Conservation (phyloP, 2,329 filamentous ascomycete genomes). For the Tolypocladium sp. region DNA sequence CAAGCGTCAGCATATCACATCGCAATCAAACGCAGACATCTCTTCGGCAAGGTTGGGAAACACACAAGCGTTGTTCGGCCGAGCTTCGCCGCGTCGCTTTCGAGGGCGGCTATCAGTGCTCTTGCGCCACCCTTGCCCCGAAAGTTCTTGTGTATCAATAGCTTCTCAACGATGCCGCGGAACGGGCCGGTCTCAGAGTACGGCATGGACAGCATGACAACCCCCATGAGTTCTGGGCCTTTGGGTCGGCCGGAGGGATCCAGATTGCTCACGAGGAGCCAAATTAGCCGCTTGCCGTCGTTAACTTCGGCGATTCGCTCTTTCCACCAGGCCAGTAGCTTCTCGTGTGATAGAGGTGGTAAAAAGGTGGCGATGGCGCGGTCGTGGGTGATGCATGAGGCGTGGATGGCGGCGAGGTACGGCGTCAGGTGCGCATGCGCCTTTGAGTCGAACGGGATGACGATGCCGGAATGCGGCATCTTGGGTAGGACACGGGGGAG, state of each 20-base stretch:
- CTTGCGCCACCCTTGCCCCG: conserved; percentile 42
- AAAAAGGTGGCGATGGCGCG: conserved; percentile 48
- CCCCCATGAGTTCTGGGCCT: conserved; percentile 40
- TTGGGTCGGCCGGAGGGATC: conserved; percentile 23
- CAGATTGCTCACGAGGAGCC: conserved; percentile 36
- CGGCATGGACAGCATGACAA: conserved; percentile 45
- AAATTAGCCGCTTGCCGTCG: conserved; percentile 37
- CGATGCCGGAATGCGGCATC: conserved; percentile 23
- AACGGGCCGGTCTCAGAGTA: conserved; percentile 46
- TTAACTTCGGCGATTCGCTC: conserved; percentile 37
- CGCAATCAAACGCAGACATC: background rate
- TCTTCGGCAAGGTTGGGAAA: conserved; percentile 4
- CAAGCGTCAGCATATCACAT: background rate
- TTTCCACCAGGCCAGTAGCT: conserved; percentile 50
- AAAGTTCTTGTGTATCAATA: conserved; percentile 44
- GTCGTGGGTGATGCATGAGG: conserved; percentile 48
- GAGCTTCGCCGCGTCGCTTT: conserved; percentile 38
- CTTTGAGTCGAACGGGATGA: conserved; percentile 32
- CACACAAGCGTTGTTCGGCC: conserved; percentile 45
- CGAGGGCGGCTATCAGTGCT: conserved; percentile 42
- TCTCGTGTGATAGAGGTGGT: conserved; percentile 46
- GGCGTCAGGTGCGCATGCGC: conserved; percentile 43
- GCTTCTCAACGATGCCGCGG: conserved; percentile 45
- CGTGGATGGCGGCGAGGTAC: conserved; percentile 49
- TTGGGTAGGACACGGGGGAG: background rate